Evolutionary conservation across 2,329 filamentous ascomycete species (phyloP).

Genomic region (Westerdykella ornata): DNA sequence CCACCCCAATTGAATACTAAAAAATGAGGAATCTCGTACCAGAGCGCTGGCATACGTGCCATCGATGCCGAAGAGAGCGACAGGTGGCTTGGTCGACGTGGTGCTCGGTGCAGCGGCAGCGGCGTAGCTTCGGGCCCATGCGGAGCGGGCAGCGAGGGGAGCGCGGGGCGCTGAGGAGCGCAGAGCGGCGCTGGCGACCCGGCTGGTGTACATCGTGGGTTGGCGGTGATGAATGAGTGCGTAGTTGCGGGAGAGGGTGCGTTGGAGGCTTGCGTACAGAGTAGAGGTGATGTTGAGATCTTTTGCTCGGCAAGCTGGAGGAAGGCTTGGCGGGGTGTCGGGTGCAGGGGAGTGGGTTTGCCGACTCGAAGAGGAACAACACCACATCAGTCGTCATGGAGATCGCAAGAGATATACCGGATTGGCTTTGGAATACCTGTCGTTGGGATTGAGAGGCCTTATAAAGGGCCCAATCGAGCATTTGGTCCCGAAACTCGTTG

Average conservation of each 20-base stretch:
- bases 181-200: slow-evolving; percentile 51
- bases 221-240: slow-evolving; percentile 33
- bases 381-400: not conserved
- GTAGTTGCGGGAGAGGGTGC: slow-evolving; percentile 16
- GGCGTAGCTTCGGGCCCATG: slow-evolving; percentile 71
- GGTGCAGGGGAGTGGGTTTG: not conserved
- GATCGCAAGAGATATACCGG: too few relatives aligned
- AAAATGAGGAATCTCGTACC: slow-evolving; percentile 55
- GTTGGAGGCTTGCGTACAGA: slow-evolving; percentile 9
- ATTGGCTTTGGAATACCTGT: too few relatives aligned
- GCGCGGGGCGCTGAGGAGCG: slow-evolving; percentile 52
- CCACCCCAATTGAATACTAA: slow-evolving; percentile 12
- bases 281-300: slow-evolving; percentile 5
- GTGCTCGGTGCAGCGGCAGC: slow-evolving; percentile 50
- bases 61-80: slow-evolving; percentile 90
- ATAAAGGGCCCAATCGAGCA: too few relatives aligned
- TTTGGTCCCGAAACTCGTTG: too few relatives aligned
- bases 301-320: not conserved
- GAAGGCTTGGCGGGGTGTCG: slow-evolving; percentile 1
- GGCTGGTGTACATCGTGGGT: slow-evolving; percentile 50
- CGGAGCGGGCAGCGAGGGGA: slow-evolving; percentile 53
- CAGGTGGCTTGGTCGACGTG: slow-evolving; percentile 69
- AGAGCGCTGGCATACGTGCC: slow-evolving; percentile 97
- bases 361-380: not conserved
- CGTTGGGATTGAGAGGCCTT: too few relatives aligned